Base-by-base conservation (phyloP, 257 asterid species). In the Vinca minor region DNA sequence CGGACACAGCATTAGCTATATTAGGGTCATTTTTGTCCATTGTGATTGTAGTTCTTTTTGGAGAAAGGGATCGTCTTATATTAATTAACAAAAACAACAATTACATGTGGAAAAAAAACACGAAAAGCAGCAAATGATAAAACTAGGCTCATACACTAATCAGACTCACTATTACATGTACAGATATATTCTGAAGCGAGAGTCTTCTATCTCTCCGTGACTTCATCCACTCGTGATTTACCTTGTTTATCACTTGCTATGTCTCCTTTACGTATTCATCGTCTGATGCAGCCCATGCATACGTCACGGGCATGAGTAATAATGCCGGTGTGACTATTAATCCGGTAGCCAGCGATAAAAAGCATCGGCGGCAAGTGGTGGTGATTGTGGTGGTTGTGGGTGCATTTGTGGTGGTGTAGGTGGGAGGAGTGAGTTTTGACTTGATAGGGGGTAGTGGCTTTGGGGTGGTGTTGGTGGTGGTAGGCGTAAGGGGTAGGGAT, bases 231-330 rank as follows among this genome's bases (percentile, higher is more conserved):
- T n/a, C n/a, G n/a, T n/a, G n/a, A n/a, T n/a, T n/a, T 10, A 89
- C 91, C 79, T 87, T 93, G 57, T 14, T 75, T 59, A 93, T 89
- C 68, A 89, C 94, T 49, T 80, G 86, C 35, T 42, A 66, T 0
- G 96, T 82, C 50, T 93, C 98, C 75, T 82, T 85, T 32, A 74
- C 89, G 78, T 92, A 89, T 12, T 87, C 98, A 1, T 85, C 95
- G 68, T 85, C 86, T 14, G 85, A 62, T 1, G 76, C 87, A 0
- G 95, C 96, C 50, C 65, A 36, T 34, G 91, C 91, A 0, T 79
- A 41, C 1, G 71, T 45, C 3, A 35, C 65, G 0, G 84, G 87
- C 9, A 74, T n/a, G 32, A 83, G 56, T 0, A 83, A n/a, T n/a
- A n/a, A 61, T 7, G n/a, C n/a, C n/a, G n/a, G n/a, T n/a, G 73